Conservation (phyloP, 1,284 basidiomycete species). For the Cryptococcus floricola region DNA sequence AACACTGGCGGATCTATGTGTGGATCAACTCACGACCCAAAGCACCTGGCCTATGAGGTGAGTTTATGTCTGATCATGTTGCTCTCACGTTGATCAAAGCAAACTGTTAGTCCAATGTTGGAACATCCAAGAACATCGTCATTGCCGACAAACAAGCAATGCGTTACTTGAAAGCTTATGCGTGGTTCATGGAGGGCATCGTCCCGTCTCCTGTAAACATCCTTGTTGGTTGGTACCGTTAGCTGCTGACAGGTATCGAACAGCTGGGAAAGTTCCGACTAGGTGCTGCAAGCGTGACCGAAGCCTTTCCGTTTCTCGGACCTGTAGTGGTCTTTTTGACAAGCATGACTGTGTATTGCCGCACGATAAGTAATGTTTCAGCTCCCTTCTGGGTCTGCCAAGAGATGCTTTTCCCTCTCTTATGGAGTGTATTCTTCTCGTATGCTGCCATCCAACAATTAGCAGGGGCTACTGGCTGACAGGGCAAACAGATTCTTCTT, state of each 20-base stretch:
- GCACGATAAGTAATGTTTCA: not conserved
- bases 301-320: conserved; percentile 4
- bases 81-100: not conserved
- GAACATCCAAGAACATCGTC: not conserved
- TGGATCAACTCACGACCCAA: not conserved
- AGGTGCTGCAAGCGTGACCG: not conserved
- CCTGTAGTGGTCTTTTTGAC: not conserved
- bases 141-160: not conserved
- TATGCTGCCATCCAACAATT: not conserved
- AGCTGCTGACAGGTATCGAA: not conserved
- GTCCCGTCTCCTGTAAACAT: conserved; percentile 10
- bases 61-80: not conserved
- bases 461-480: not conserved
- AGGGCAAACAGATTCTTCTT: not conserved
- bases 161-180: conserved; percentile 4
- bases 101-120: not conserved
- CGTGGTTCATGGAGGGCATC: conserved; percentile 13
- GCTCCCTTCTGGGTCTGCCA: conserved; percentile 5
- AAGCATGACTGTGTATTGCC: conserved; percentile 1
- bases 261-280: conserved; percentile 2
- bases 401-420: conserved; percentile 8
- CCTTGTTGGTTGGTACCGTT: not conserved
- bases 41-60: conserved; percentile 10
- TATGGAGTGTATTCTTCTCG: conserved; percentile 4
- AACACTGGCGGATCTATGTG: not conserved